Base-by-base conservation (phyloP, 805 yeast species). In the Kregervanrija delftensis region DNA sequence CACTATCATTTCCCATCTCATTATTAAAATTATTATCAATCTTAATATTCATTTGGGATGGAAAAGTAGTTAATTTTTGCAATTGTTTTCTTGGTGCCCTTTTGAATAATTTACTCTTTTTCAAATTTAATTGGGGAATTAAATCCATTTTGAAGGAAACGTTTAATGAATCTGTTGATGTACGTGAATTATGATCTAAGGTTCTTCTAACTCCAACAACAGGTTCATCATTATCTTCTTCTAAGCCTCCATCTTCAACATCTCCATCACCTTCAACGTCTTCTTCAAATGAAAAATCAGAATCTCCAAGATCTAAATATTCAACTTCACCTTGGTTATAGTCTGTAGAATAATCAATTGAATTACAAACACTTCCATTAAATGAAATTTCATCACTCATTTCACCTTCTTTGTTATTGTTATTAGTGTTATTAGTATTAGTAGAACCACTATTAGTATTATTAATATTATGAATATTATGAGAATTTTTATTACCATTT, bases 131-230 rank as follows among this genome's bases (percentile, higher is more conserved):
- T 16, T 12, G 52, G 5, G 63, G 63, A 9, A 56, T 51, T 30
- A 58, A 46, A 40, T 55, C 55, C 51, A 62, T 55, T 16, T 58
- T 54, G 41, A 56, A 62, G 3, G 65, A 57, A 5, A 54, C 63
- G 44, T 62, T 58, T 33, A 59, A 37, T 13, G 65, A 61, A 36
- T 50, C 54, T 8, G 47, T 45, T 6, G 53, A 50, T 11, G 51
- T 13, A 33, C 37, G 44, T 16, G 31, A 35, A 16, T 37, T 40
- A 22, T 22, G 28, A 22, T 22, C 28, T 6, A 22, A 22, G 28
- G 28, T 22, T 22, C 28, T 22, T 22, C 28, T 22, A 22, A 22
- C 28, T 8, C 28, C 28, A 22, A 22, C 16, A 14, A 13, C 13
- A 30, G 22, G 11, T 12, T 30, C 35, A 32, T 39, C 42, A 16